Conservation (phyloP, 176 grass and related monocot genomes). For the Saccharum spontaneum region DNA sequence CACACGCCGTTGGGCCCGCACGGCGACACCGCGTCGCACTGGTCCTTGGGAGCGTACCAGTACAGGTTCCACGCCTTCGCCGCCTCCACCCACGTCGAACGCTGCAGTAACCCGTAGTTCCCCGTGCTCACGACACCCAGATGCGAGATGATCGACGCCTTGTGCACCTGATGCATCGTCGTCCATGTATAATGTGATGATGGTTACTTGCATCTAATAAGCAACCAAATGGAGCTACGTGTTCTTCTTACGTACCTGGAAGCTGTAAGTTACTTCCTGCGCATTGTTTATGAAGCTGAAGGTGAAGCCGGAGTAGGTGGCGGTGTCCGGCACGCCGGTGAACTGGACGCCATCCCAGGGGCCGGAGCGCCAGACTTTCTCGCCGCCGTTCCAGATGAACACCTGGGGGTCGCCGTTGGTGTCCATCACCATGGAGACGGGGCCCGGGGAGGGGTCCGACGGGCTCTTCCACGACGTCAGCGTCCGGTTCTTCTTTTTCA, state of each 20-base stretch:
- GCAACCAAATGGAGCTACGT: too few species aligned
- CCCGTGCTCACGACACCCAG: conserved; percentile 41
- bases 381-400: conserved; percentile 42
- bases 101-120: conserved; percentile 42
- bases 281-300: conserved; percentile 56
- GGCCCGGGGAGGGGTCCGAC: conserved; percentile 49
- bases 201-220: too few species aligned
- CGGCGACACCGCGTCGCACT: conserved; percentile 52
- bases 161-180: conserved; percentile 14
- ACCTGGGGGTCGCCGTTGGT: conserved; percentile 51
- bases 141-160: conserved; percentile 43
- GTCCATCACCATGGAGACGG: conserved; percentile 49
- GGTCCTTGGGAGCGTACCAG: conserved; percentile 64
- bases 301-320: conserved; percentile 35
- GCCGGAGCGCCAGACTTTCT: conserved; percentile 47
- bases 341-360: conserved; percentile 64
- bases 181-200: too few species aligned
- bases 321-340: conserved; percentile 58
- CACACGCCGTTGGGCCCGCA: conserved; percentile 60
- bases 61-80: conserved; percentile 41
- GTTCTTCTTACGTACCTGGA: neutral
- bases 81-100: conserved; percentile 53
- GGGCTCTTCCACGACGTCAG: conserved; percentile 67
- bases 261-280: conserved; percentile 54
- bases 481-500: conserved; percentile 28